Evolutionary conservation across 1,139 yeast genomes (phyloP), one percentile per base, ranked within the genome.

Genomic region (Casaregolazyma lundiana): DNA sequence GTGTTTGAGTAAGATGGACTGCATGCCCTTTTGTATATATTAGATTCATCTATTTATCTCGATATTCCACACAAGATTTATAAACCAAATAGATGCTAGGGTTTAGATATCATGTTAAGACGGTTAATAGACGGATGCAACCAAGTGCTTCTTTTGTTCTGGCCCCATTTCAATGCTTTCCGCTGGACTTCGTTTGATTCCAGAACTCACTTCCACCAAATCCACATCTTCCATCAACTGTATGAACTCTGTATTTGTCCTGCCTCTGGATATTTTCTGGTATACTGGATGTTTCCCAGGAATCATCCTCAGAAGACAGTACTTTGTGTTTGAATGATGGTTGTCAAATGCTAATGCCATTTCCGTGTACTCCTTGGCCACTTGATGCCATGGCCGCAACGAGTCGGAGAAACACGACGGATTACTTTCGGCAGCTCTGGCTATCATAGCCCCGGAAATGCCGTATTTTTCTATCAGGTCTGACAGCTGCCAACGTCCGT

Each of bases 371-470:
- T 86, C 84, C 38, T 69, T 70, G 9, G 78, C 73, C 3, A 78
- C 69, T 20, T 68, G 62, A 29, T 68, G 70, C 84, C 92, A 85
- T 0, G 77, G 71, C 40, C 73, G 60, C 1, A 85, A 80, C 6
- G 48, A 48, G 7, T 40, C 39, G 4, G 41, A 35, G 62, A 92
- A 92, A 42, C 88, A 83, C 1, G 95, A 75, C 6, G 96, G 92
- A 60, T 92, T 90, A 7, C 76, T 62, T 64, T 92, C 97, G 0
- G 97, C 97, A 26, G 81, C 80, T 43, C 89, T 85, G 1, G 97
- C 98, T 55, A 90, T 81, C 98, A 92, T 92, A 6, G 88, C 92
- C 2, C 97, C 96, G 48, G 77, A 77, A 2, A 73, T 69, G 0
- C 81, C 80, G 59, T 77, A 78, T 19, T 66, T 66, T 6, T 65